phyloP scores from a whole-genome alignment of 306 rosid species.

The Pyrus bretschneideri region DNA sequence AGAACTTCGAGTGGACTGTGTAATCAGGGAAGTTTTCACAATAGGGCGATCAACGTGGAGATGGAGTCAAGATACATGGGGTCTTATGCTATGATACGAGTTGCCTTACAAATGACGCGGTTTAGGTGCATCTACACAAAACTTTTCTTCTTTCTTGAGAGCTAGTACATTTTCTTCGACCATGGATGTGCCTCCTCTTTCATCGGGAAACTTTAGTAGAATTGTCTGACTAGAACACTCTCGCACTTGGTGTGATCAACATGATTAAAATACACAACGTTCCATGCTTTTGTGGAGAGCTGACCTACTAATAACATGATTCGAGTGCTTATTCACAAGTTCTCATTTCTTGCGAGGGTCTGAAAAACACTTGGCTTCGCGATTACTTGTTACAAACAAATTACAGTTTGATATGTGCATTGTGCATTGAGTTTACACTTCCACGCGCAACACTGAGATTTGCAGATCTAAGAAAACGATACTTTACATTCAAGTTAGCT shows the following conservation, averaged over 20 bases:
- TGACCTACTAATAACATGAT: neutral
- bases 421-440: no score
- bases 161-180: no score
- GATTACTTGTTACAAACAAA: no score
- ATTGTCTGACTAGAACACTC: no score
- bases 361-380: neutral
- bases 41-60: no score
- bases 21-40: neutral
- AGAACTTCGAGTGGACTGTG: neutral
- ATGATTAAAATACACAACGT: neutral
- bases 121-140: no score
- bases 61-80: neutral
- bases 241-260: no score
- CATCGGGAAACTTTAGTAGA: no score
- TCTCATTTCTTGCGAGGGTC: neutral
- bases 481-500: neutral
- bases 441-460: neutral
- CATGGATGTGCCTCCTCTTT: no score
- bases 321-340: neutral
- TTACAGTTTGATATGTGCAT: neutral
- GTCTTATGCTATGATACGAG: neutral
- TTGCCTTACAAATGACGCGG: neutral
- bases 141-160: no score
- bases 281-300: neutral
- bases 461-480: neutral